Evolutionary conservation across 768 basidiomycete species (phyloP).

Genomic region (Wakefieldia striispora): DNA sequence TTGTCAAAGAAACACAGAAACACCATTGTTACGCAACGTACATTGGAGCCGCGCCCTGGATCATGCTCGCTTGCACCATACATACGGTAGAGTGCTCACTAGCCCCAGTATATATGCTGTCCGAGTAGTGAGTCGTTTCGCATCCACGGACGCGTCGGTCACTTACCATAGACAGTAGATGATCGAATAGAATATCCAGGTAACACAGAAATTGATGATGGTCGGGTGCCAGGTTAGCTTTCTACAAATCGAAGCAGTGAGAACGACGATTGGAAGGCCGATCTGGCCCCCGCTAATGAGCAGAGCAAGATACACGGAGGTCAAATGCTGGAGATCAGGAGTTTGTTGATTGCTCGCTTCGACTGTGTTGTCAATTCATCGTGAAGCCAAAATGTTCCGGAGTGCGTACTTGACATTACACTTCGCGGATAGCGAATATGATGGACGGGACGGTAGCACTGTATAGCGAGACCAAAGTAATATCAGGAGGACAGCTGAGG

Average conservation of each 20-base stretch:
- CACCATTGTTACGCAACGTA: slow-evolving; percentile 24
- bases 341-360: slow-evolving; percentile 6
- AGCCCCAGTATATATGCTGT: slow-evolving; percentile 35
- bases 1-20: neutral
- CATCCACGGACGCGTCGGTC: neutral
- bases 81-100: slow-evolving; percentile 38
- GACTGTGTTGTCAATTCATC: neutral
- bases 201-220: slow-evolving; percentile 56
- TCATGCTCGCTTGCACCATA: slow-evolving; percentile 49
- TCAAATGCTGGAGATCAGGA: slow-evolving; percentile 30
- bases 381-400: neutral
- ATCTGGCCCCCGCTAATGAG: slow-evolving; percentile 53
- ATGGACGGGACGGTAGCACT: neutral
- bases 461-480: neutral
- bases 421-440: neutral
- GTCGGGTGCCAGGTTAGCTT: slow-evolving; percentile 47
- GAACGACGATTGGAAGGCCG: slow-evolving; percentile 47
- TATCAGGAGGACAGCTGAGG: neutral
- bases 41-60: slow-evolving; percentile 54
- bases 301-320: slow-evolving; percentile 42
- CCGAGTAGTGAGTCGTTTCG: slow-evolving; percentile 7
- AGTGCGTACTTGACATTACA: slow-evolving; percentile 18
- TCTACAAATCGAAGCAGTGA: slow-evolving; percentile 43
- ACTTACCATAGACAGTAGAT: slow-evolving; percentile 51
- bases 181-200: slow-evolving; percentile 55